Evolutionary conservation across 164 flowering plant genomes (phyloP).

Genomic region (Euptelea pleiosperma): DNA sequence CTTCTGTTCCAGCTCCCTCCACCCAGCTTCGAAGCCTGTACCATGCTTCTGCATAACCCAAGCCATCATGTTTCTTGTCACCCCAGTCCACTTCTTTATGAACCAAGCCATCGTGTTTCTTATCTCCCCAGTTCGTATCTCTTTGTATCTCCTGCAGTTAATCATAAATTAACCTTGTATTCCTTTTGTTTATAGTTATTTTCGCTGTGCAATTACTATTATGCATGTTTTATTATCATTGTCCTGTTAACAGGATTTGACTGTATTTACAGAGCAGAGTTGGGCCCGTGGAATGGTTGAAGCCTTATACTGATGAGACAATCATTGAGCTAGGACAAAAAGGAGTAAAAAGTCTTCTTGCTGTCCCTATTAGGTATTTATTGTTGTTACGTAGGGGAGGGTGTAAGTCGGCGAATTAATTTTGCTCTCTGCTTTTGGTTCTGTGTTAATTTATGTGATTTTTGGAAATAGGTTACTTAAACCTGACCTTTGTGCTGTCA

Average conservation of each 20-base stretch:
- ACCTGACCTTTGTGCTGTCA: slow-evolving; percentile 6
- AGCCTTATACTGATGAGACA: slow-evolving; percentile 95
- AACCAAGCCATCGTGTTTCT: background rate
- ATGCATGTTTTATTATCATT: background rate
- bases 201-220: background rate
- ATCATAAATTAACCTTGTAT: background rate
- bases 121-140: background rate
- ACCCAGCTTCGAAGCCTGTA: too few species aligned
- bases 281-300: slow-evolving; percentile 98
- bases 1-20: too few species aligned
- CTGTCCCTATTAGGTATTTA: slow-evolving; percentile 89
- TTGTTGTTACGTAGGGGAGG: background rate
- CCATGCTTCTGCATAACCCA: too few species aligned
- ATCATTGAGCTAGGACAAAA: slow-evolving; percentile 80
- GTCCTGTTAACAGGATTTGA: background rate
- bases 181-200: background rate
- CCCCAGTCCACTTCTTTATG: background rate
- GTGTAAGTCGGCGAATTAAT: background rate
- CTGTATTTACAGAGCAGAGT: slow-evolving; percentile 79
- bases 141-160: background rate
- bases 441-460: background rate
- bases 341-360: slow-evolving; percentile 84
- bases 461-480: slow-evolving; percentile 1
- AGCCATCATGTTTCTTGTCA: too few species aligned
- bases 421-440: background rate